Percentiles rank a stretch among this genome's conserved stretches.
Conservation (phyloP, 2,329 filamentous ascomycete genomes). For the Thielaviopsis populi region DNA sequence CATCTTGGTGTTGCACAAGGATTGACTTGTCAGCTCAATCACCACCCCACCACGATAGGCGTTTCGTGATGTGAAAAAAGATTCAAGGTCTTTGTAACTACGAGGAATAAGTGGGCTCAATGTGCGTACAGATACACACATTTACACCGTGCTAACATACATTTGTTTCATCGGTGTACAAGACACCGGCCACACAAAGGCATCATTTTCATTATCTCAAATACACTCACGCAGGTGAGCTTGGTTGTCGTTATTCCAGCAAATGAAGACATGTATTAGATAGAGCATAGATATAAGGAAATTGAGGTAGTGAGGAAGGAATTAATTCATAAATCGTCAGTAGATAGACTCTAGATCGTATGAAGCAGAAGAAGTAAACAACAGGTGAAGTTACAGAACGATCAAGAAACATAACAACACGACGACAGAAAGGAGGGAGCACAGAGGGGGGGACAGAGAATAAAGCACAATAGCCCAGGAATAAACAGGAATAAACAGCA, state of each 20-base stretch:
- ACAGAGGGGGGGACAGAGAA: background rate
- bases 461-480: background rate
- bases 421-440: background rate
- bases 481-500: slow-evolving; percentile 4
- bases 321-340: slow-evolving; percentile 7
- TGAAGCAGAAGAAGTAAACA: background rate
- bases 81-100: too few species aligned
- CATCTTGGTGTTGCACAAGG: background rate
- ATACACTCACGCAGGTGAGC: background rate
- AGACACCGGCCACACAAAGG: background rate
- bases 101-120: too few species aligned
- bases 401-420: background rate
- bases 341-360: background rate
- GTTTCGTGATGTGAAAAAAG: too few species aligned
- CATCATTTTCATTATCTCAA: background rate
- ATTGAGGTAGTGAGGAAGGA: background rate
- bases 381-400: background rate
- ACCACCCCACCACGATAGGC: too few species aligned
- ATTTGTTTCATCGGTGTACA: background rate
- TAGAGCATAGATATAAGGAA: background rate
- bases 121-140: too few species aligned
- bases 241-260: background rate
- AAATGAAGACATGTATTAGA: background rate
- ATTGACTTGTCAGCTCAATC: background rate
- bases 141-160: too few species aligned